Conservation (phyloP, 2,329 filamentous ascomycete species). For the Akanthomyces muscarius region DNA sequence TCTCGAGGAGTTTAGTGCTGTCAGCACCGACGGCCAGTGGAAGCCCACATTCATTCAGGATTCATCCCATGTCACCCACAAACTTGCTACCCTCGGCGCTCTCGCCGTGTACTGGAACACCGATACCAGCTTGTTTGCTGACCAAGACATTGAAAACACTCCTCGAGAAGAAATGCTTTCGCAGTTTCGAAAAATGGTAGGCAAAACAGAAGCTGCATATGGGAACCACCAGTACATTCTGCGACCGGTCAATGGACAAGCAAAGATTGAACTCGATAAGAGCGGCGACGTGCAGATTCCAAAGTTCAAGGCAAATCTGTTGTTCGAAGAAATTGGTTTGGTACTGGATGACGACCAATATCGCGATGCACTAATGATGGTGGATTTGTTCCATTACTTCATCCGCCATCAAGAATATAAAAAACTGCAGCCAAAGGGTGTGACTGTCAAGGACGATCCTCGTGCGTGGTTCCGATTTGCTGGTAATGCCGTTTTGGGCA, state of each 20-base stretch:
- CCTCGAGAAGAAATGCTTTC: conserved; percentile 73
- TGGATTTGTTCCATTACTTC: conserved; percentile 98
- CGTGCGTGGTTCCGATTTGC: conserved; percentile 91
- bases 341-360: conserved; percentile 98
- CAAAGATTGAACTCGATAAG: conserved; percentile 93
- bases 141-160: conserved; percentile 49
- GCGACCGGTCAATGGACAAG: conserved; percentile 90
- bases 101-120: conserved; percentile 98
- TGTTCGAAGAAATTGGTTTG: conserved; percentile 97
- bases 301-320: conserved; percentile 82
- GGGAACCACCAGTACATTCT: conserved; percentile 84
- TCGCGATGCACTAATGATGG: conserved; percentile 94
- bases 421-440: conserved; percentile 78
- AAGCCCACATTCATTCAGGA: conserved; percentile 93
- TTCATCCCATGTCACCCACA: conserved; percentile 78
- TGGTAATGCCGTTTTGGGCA: conserved; percentile 79
- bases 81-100: conserved; percentile 84
- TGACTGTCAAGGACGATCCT: conserved; percentile 81
- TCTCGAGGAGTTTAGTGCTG: conserved; percentile 91
- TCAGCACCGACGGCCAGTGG: conserved; percentile 95
- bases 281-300: conserved; percentile 73
- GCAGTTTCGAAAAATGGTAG: conserved; percentile 75
- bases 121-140: conserved; percentile 68
- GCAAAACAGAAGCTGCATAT: conserved; percentile 58
- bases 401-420: conserved; percentile 97